A percentile compares a stretch with the other conserved stretches of the same genome.
phyloP scores from a whole-genome alignment of 306 rosid genomes.

The Vicia villosa region DNA sequence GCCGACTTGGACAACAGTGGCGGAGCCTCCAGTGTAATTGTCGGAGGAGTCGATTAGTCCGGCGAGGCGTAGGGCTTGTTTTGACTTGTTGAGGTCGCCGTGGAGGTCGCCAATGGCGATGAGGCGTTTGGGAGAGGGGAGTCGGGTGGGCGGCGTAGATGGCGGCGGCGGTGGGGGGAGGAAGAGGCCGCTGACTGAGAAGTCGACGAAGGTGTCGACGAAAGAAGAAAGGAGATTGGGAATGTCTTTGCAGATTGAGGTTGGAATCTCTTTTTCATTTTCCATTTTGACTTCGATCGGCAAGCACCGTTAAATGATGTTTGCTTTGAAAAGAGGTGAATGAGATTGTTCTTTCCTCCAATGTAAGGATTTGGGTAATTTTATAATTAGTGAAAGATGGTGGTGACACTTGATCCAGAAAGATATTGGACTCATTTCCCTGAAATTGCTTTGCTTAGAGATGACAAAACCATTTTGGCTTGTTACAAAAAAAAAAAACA shows the following conservation, averaged over 20 bases:
- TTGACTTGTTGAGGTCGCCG: constrained; percentile 76
- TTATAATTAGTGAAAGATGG: too few relatives aligned
- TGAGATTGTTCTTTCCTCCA: not conserved
- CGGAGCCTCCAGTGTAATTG: constrained; percentile 69
- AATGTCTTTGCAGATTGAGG: constrained; percentile 50
- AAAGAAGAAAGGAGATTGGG: constrained; percentile 70
- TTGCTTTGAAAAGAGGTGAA: not conserved
- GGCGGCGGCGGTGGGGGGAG: constrained; percentile 50
- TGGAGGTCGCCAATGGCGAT: constrained; percentile 89
- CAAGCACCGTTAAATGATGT: not conserved
- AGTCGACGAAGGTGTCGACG: constrained; percentile 85
- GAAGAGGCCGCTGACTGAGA: constrained; percentile 77
- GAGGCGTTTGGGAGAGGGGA: constrained; percentile 59
- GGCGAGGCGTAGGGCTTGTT: constrained; percentile 69
- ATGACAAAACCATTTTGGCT: too few relatives aligned
- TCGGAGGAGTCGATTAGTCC: constrained; percentile 62
- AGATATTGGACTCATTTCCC: too few relatives aligned
- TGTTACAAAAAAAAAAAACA: too few relatives aligned
- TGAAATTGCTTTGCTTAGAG: too few relatives aligned
- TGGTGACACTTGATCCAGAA: too few relatives aligned
- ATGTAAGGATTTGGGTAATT: not conserved
- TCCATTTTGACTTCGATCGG: constrained; percentile 20
- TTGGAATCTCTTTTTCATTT: constrained; percentile 20
- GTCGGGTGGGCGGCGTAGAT: constrained; percentile 39
- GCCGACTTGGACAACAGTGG: constrained; percentile 83